A percentile compares a stretch with the other conserved stretches of the same genome.
Conservation (phyloP, 192 early-diverging fungal species). For the Backusella tuberculispora region DNA sequence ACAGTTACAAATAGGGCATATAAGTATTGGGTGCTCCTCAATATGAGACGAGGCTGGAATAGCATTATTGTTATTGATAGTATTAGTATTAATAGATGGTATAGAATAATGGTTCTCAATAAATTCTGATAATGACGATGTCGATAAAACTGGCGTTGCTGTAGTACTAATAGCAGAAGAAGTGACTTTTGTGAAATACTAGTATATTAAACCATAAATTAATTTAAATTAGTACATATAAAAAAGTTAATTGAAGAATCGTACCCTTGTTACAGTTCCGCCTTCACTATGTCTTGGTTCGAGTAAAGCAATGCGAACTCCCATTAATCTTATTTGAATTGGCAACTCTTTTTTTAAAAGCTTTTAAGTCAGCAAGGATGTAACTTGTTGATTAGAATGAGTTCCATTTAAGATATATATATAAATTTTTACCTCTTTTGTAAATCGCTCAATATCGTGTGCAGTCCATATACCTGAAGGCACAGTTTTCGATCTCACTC, state of each 20-base stretch:
- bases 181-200: constrained; percentile 11
- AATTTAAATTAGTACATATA: not conserved
- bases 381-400: not conserved
- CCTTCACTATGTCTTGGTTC: constrained; percentile 22
- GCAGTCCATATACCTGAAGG: constrained; percentile 32
- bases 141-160: not conserved
- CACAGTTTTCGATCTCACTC: constrained; percentile 48
- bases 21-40: not conserved
- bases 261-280: constrained; percentile 37
- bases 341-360: constrained; percentile 50
- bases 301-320: constrained; percentile 43
- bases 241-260: not conserved
- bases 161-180: not conserved
- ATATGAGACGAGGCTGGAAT: not conserved
- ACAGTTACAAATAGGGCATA: constrained; percentile 31
- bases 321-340: constrained; percentile 56
- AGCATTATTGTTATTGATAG: not conserved
- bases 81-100: not conserved
- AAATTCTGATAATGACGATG: too few species aligned
- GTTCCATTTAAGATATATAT: not conserved
- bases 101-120: not conserved
- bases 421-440: constrained; percentile 27
- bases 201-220: not conserved
- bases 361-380: not conserved
- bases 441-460: constrained; percentile 38